These are phyloP conservation scores for Trametes villosa DNA, from an alignment of 768 basidiomycete genomes.

Conservation along the genomic window DNA sequence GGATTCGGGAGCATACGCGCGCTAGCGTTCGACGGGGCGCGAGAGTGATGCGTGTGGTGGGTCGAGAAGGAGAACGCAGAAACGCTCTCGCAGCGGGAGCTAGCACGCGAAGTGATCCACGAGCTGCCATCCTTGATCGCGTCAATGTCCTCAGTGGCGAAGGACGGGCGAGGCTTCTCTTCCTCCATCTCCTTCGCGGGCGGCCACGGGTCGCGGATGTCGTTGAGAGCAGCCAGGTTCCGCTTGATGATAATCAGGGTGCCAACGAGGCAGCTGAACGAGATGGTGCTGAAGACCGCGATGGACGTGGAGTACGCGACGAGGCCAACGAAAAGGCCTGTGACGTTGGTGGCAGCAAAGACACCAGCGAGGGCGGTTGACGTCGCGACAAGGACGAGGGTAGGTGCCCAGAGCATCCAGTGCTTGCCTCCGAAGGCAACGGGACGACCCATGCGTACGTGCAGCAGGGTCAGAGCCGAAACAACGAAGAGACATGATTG, in stretches of 20 bases:
- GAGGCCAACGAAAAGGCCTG: conserved; percentile 63
- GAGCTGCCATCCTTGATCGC: conserved; percentile 75
- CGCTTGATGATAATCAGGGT: conserved; percentile 69
- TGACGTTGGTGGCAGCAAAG: conserved; percentile 55
- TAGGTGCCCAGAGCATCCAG: conserved; percentile 77
- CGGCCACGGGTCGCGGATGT: conserved; percentile 62
- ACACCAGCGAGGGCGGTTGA: conserved; percentile 65
- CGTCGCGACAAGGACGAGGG: conserved; percentile 53
- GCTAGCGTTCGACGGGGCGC: conserved; percentile 43
- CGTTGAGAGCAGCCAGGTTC: conserved; percentile 60
- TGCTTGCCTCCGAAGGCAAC: conserved; percentile 71
- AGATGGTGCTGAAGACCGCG: conserved; percentile 53
- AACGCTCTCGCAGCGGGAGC: conserved; percentile 56
- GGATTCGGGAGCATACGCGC: conserved; percentile 37
- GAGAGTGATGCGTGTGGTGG: conserved; percentile 54
- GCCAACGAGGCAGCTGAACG: conserved; percentile 61
- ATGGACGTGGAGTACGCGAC: conserved; percentile 58
- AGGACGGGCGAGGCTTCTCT: conserved; percentile 62
- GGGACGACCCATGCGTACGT: conserved; percentile 71
- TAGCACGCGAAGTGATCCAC: conserved; percentile 76
- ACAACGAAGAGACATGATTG: conserved; percentile 72
- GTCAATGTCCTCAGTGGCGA: conserved; percentile 73
- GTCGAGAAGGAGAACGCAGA: conserved; percentile 80
- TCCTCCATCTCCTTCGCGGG: conserved; percentile 53
- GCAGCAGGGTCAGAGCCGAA: conserved; percentile 61